Conservation (phyloP, 176 grass and related monocot species). For the Tillandsia leiboldiana region DNA sequence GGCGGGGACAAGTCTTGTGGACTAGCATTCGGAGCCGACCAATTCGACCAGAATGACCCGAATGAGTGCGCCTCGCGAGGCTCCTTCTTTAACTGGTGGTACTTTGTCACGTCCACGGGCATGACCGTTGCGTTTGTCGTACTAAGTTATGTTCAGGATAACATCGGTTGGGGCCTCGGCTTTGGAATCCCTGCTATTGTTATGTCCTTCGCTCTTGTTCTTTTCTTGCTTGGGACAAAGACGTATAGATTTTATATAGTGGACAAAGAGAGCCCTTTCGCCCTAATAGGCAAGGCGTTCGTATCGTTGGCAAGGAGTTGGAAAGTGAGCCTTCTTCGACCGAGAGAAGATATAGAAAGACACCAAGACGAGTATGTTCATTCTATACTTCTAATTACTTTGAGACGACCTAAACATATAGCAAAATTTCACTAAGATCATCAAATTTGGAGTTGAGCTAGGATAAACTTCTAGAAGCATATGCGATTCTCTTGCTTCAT, state of each 20-base stretch:
- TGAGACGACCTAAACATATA: no score
- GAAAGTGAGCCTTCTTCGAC: not conserved
- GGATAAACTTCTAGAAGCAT: no score
- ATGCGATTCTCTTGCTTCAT: no score
- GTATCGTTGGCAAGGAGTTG: not conserved
- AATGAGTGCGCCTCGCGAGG: slow-evolving; percentile 27
- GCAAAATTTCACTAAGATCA: no score
- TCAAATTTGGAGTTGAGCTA: no score
- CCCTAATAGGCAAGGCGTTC: slow-evolving; percentile 12
- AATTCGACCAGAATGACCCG: slow-evolving; percentile 1
- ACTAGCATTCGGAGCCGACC: not conserved
- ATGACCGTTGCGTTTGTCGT: slow-evolving; percentile 25
- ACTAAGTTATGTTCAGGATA: slow-evolving; percentile 44
- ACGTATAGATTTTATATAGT: slow-evolving; percentile 33
- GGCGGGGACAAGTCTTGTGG: not conserved
- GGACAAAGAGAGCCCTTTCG: slow-evolving; percentile 1
- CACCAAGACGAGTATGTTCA: not conserved
- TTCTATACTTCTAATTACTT: not conserved
- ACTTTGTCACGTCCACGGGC: slow-evolving; percentile 26
- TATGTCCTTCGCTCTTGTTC: slow-evolving; percentile 31
- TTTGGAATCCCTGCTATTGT: slow-evolving; percentile 41
- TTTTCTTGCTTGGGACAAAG: slow-evolving; percentile 33
- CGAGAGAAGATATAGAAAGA: not conserved
- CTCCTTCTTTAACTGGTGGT: slow-evolving; percentile 70
- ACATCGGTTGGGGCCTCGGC: slow-evolving; percentile 35